phyloP scores from a whole-genome alignment of 2,329 filamentous ascomycete species.

The Fusarium agapanthi region DNA sequence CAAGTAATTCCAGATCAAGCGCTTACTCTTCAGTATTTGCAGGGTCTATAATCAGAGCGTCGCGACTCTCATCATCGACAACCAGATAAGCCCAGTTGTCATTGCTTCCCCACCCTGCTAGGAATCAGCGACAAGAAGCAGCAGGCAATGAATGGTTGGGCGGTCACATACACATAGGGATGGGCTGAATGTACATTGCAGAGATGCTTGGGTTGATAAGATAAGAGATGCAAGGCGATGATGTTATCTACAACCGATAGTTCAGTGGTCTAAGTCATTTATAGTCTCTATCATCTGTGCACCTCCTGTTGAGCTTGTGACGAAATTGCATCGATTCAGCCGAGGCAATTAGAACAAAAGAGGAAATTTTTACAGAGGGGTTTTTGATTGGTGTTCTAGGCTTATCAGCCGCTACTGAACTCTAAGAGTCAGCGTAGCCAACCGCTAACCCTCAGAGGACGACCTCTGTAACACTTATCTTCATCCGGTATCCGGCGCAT shows the following conservation, averaged over 20 bases:
- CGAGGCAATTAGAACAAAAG: neutral
- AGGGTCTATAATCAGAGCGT: neutral
- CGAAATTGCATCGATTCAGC: neutral
- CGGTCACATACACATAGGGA: neutral
- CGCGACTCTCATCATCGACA: neutral
- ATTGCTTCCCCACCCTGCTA: neutral
- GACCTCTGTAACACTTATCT: neutral
- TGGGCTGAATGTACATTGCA: neutral
- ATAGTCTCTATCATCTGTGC: neutral
- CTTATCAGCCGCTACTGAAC: neutral
- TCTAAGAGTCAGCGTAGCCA: neutral
- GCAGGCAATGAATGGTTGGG: neutral
- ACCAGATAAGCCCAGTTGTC: neutral
- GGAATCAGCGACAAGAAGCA: neutral
- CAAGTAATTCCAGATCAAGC: fast-evolving
- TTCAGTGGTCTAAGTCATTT: neutral
- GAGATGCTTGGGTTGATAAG: neutral
- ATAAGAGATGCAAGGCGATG: neutral
- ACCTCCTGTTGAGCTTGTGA: neutral
- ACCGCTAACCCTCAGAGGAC: neutral
- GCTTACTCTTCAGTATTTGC: neutral
- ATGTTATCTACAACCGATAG: neutral
- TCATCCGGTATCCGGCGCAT: neutral
- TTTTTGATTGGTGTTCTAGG: neutral
- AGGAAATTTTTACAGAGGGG: neutral